A percentile compares a stretch with the other conserved stretches of the same genome.
These are phyloP conservation scores for Suhomyces terraborum DNA, from an alignment of 1,139 yeast species.

Conservation along the genomic window DNA sequence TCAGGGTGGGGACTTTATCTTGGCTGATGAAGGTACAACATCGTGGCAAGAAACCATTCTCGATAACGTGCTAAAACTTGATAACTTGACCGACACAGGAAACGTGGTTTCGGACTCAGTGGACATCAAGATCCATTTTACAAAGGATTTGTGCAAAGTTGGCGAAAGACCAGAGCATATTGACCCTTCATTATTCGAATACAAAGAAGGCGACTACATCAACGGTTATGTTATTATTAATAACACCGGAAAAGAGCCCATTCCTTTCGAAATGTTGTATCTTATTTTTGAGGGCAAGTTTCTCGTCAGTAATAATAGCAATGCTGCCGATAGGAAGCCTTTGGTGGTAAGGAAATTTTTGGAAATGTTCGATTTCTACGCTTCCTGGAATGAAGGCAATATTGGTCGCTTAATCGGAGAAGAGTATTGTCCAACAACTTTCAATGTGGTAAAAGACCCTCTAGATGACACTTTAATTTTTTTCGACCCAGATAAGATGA, in stretches of 20 bases:
- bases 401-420: constrained; percentile 39
- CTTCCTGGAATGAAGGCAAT: constrained; percentile 37
- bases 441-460: constrained; percentile 27
- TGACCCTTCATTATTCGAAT: constrained; percentile 39
- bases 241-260: constrained; percentile 28
- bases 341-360: constrained; percentile 29
- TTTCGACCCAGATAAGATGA: constrained; percentile 12
- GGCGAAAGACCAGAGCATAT: constrained; percentile 33
- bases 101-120: constrained; percentile 32
- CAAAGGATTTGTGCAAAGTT: constrained; percentile 37
- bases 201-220: constrained; percentile 43
- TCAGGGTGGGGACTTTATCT: constrained; percentile 15
- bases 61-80: constrained; percentile 40
- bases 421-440: constrained; percentile 18
- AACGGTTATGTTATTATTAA: constrained; percentile 39
- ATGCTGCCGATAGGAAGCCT: constrained; percentile 18
- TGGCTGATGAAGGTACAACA: constrained; percentile 37
- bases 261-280: constrained; percentile 47
- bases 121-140: constrained; percentile 34
- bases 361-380: constrained; percentile 49
- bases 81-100: constrained; percentile 34
- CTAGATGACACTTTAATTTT: constrained; percentile 28
- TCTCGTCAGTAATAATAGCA: constrained; percentile 19
- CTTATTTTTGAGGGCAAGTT: constrained; percentile 43
- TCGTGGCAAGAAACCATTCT: constrained; percentile 43